Percentiles rank a stretch among this genome's conserved stretches.
Evolutionary conservation across 257 asterid genomes (phyloP).

Genomic region (Nemophila menziesii): DNA sequence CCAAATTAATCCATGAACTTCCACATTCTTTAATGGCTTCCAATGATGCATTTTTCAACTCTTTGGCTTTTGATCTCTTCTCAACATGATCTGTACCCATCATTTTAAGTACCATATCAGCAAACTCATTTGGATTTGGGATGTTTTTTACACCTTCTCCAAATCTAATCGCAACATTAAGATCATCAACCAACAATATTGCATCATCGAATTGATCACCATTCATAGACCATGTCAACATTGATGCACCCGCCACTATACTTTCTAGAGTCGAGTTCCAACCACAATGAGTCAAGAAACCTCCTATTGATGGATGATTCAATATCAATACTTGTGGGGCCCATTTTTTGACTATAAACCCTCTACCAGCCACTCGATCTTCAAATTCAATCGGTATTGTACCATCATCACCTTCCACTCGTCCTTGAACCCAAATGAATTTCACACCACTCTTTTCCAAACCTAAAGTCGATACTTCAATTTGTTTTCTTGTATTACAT

Average conservation of each 20-base stretch:
- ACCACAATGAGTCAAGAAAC: constrained; percentile 1
- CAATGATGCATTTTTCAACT: background rate
- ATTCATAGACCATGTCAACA: constrained; percentile 6
- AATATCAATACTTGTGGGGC: constrained; percentile 3
- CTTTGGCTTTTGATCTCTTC: background rate
- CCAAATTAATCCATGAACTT: background rate
- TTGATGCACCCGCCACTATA: background rate
- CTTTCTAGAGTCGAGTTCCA: constrained; percentile 4
- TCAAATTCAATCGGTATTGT: background rate
- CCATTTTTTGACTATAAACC: constrained; percentile 1
- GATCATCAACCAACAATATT: constrained; percentile 1
- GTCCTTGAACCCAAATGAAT: constrained; percentile 2
- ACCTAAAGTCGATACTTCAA: background rate
- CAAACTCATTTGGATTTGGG: background rate
- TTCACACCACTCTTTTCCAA: background rate
- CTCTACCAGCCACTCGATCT: constrained; percentile 3
- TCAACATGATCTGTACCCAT: background rate
- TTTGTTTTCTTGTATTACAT: background rate
- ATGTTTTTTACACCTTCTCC: background rate
- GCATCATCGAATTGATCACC: constrained; percentile 1
- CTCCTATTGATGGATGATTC: background rate
- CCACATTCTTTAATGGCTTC: background rate
- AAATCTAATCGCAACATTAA: background rate
- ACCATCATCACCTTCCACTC: background rate
- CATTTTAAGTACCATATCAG: background rate